Conservation (phyloP, 2,329 filamentous ascomycete species). For the Fusarium verticillioides region DNA sequence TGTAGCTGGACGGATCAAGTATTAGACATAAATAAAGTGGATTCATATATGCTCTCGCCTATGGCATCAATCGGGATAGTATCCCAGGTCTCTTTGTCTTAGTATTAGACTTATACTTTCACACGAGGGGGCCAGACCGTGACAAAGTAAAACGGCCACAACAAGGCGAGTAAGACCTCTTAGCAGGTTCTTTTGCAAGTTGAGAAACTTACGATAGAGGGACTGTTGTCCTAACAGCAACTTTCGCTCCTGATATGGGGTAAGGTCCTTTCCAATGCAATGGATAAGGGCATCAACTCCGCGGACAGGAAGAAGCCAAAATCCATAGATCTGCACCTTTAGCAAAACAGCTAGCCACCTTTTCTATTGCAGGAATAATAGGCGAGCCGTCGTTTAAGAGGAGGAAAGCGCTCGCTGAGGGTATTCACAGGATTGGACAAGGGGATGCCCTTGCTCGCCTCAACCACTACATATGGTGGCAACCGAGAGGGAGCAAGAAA, state of each 20-base stretch:
- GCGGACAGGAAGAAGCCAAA: slow-evolving; percentile 7
- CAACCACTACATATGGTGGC: slow-evolving; percentile 6
- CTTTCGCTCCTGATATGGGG: not conserved
- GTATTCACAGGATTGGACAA: slow-evolving; percentile 25
- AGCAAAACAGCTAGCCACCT: slow-evolving; percentile 31
- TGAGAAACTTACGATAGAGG: not conserved
- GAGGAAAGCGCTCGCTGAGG: slow-evolving; percentile 19
- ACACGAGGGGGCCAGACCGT: not conserved
- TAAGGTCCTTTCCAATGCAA: not conserved
- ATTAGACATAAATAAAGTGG: not conserved
- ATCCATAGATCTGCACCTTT: slow-evolving; percentile 34
- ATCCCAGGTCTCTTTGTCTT: not conserved
- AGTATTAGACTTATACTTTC: not conserved
- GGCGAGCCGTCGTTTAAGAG: slow-evolving; percentile 34
- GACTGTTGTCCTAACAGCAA: not conserved
- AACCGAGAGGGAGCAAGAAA: slow-evolving; percentile 3
- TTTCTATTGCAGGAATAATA: slow-evolving; percentile 24
- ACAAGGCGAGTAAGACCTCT: slow-evolving; percentile 5
- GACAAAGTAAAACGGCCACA: not conserved
- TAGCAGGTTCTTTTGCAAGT: not conserved
- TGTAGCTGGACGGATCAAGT: not conserved
- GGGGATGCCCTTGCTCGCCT: slow-evolving; percentile 21
- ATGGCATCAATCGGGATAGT: not conserved
- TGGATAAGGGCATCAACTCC: not conserved
- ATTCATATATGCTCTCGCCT: not conserved